Evolutionary conservation across 352 stramenopile genomes (phyloP), one percentile per base, ranked within the genome.

Genomic region (Phytophthora cajani): DNA sequence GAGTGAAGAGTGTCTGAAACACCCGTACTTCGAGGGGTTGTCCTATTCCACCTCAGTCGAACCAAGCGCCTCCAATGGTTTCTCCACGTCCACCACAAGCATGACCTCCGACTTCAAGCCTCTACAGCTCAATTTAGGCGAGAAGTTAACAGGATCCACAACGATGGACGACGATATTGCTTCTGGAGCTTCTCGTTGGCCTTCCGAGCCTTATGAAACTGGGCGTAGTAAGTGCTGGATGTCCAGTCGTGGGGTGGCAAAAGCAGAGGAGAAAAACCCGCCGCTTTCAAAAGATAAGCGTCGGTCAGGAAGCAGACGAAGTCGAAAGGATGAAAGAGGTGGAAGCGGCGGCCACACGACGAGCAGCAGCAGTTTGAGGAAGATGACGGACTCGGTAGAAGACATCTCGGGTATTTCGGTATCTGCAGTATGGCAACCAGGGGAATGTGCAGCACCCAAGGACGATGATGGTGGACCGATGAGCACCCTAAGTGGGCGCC

Each of bases 1-100:
- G 2, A 89, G 84, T 54, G 76, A 88, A 32, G 84, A 94, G 62
- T 96, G 87, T 53, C 55, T 98, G 14, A 79, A 89, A 9, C 89
- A 98, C 49, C 81, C 87, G 17, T 98, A 97, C 63, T 98, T 98
- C 61, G 87, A 97, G 62, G 90, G 87, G 0, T 61, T 95, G 17
- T 72, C 75, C 2, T 67, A 69, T 58, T 58, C 67, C 1, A 11
- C 62, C 32, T 69, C 56, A 17, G 40, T 66, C 5, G 71, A 78
- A 6, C 27, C 57, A 1, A 58, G n/a, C 38, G 57, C 51, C 11
- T n/a, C 30, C 17, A 72, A 27, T 38, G 64, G 27, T 38, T 67
- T 27, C 8, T 30, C 40, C 14, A 58, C 57, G 19, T 38, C 50
- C 14, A 38, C 16, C 6, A n/a, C 55, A 16, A 64, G 44, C 33